Conservation (phyloP, 495 filamentous ascomycete species). For the Penicillium egyptiacum region DNA sequence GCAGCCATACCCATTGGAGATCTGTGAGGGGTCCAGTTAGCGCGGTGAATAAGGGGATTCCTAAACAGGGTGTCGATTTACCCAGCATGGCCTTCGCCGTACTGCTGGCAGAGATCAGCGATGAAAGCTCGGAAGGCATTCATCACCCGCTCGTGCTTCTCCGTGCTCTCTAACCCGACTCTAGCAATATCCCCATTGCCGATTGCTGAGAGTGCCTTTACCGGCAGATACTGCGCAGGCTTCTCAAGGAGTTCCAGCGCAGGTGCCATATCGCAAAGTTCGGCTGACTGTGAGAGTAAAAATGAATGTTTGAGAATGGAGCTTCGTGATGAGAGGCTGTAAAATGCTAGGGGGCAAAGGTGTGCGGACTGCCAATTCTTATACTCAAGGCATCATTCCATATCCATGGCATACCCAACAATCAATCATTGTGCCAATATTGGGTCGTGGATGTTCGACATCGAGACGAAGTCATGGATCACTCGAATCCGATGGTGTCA, state of each 20-base stretch:
- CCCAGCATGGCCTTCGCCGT: constrained; percentile 56
- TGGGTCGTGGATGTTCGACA: not conserved
- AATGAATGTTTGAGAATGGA: not conserved
- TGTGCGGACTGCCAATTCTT: not conserved
- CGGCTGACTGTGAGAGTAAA: not conserved
- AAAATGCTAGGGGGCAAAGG: no score
- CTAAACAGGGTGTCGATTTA: constrained; percentile 27
- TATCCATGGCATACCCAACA: not conserved
- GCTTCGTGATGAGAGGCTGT: not conserved
- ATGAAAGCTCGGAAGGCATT: constrained; percentile 51
- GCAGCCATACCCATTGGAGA: constrained; percentile 57
- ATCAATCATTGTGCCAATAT: no score
- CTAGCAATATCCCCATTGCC: not conserved
- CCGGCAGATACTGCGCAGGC: constrained; percentile 3
- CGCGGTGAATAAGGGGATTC: no score
- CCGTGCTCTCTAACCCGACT: constrained; percentile 1
- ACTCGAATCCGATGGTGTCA: not conserved
- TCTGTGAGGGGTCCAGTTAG: no score
- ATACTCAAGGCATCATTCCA: not conserved
- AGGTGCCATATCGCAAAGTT: constrained; percentile 13
- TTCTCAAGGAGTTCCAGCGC: constrained; percentile 18
- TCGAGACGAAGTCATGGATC: not conserved
- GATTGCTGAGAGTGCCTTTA: constrained; percentile 7
- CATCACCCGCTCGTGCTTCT: constrained; percentile 43
- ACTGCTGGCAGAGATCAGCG: constrained; percentile 57